Percentiles rank a stretch among this genome's conserved stretches.
Evolutionary conservation across 2,329 filamentous ascomycete genomes (phyloP).

Genomic region (Helotiales sp.): DNA sequence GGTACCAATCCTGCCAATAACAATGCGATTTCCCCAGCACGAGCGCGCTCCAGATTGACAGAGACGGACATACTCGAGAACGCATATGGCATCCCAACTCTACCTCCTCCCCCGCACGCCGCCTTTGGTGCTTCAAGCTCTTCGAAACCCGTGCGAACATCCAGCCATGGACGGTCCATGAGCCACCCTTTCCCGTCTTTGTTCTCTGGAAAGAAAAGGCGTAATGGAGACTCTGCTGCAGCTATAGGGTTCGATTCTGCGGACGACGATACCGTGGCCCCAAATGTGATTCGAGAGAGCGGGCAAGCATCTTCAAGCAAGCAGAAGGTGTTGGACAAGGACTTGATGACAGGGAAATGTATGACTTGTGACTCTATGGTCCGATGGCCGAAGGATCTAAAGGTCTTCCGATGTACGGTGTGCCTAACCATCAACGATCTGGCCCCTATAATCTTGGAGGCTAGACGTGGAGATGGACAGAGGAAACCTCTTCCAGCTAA

Average conservation of each 20-base stretch:
- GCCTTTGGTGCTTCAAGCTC: constrained; percentile 15
- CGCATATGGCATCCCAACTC: constrained; percentile 33
- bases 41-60: constrained; percentile 27
- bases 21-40: constrained; percentile 21
- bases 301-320: constrained; percentile 32
- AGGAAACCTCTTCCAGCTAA: constrained; percentile 20
- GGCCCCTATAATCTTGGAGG: constrained; percentile 41
- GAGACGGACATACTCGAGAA: constrained; percentile 35
- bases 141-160: constrained; percentile 15
- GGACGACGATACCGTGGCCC: constrained; percentile 43
- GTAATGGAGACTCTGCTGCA: constrained; percentile 38
- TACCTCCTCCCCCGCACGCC: constrained; percentile 19
- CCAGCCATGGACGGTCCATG: constrained; percentile 52
- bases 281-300: constrained; percentile 11
- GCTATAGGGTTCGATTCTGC: constrained; percentile 44
- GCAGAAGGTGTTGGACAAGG: constrained; percentile 46
- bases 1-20: constrained; percentile 8
- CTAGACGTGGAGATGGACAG: constrained; percentile 29
- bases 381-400: constrained; percentile 72
- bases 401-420: constrained; percentile 78
- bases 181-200: constrained; percentile 79
- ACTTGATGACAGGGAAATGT: constrained; percentile 71
- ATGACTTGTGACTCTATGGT: constrained; percentile 84
- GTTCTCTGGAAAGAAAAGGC: constrained; percentile 62
- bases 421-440: constrained; percentile 86